A percentile compares a stretch with the other conserved stretches of the same genome.
These are phyloP conservation scores for Hanseniaspora valbyensis DNA, from an alignment of 805 yeast species.

Conservation along the genomic window DNA sequence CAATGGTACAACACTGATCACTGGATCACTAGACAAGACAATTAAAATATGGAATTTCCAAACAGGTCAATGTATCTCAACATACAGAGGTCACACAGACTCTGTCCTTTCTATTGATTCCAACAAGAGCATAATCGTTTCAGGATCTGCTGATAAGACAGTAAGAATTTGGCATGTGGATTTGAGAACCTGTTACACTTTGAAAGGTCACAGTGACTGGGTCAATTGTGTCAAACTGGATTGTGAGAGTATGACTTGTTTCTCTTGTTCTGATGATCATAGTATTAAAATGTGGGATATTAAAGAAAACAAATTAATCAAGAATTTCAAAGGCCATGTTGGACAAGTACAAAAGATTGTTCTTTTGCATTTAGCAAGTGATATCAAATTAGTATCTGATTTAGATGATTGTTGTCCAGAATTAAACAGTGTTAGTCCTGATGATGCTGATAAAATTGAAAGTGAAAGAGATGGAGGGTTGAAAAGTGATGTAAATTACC, in stretches of 20 bases:
- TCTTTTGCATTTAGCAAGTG: slow-evolving; percentile 66
- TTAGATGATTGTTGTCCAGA: slow-evolving; percentile 23
- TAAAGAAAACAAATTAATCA: slow-evolving; percentile 62
- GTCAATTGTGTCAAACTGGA: slow-evolving; percentile 85
- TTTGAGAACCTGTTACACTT: slow-evolving; percentile 79
- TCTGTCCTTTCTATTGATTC: slow-evolving; percentile 80
- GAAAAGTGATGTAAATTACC: slow-evolving; percentile 35
- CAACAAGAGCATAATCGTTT: slow-evolving; percentile 66
- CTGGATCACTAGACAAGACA: slow-evolving; percentile 84
- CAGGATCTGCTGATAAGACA: slow-evolving; percentile 87
- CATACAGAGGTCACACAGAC: slow-evolving; percentile 85
- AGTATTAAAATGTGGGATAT: slow-evolving; percentile 94
- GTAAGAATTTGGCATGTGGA: slow-evolving; percentile 96
- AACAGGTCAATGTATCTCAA: slow-evolving; percentile 87
- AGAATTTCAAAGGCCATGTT: slow-evolving; percentile 75
- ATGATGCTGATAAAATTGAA: slow-evolving; percentile 16
- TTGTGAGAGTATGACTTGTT: slow-evolving; percentile 62
- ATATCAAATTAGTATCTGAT: slow-evolving; percentile 39
- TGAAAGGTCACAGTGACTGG: slow-evolving; percentile 88
- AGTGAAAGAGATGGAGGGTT: slow-evolving; percentile 22
- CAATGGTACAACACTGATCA: slow-evolving; percentile 78
- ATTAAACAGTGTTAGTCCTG: slow-evolving; percentile 17
- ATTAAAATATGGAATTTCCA: slow-evolving; percentile 93
- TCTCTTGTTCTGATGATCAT: slow-evolving; percentile 83
- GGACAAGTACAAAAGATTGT: slow-evolving; percentile 91